Conservation (phyloP, 139 green algal species). For the Coelastrella sp. region DNA sequence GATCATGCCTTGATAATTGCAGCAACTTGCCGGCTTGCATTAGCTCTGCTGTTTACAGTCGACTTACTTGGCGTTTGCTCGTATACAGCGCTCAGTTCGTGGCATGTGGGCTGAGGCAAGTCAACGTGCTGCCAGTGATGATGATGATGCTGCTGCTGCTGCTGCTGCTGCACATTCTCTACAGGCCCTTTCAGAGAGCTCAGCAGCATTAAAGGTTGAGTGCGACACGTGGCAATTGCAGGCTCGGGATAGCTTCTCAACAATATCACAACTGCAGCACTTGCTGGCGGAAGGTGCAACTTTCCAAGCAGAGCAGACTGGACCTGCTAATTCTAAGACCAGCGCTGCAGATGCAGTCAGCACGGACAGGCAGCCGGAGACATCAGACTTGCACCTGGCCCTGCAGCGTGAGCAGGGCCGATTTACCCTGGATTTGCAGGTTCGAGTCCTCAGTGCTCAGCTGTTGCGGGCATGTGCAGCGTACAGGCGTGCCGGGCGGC, state of each 20-base stretch:
- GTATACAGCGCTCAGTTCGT: too few species aligned
- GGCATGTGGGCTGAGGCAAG: background rate
- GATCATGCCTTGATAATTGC: background rate
- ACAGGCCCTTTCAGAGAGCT: conserved; percentile 26
- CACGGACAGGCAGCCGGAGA: background rate
- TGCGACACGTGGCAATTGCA: conserved; percentile 58
- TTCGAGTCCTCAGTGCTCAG: conserved; percentile 59
- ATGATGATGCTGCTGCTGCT: too few species aligned
- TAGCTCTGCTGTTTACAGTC: too few species aligned
- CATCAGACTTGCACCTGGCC: conserved; percentile 10
- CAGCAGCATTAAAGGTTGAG: background rate
- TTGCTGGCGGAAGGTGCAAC: conserved; percentile 75
- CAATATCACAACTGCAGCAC: conserved; percentile 73
- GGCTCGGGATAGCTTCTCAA: conserved; percentile 61
- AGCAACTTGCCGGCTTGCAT: background rate
- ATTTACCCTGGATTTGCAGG: conserved; percentile 53
- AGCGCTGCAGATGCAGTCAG: background rate
- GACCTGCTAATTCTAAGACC: background rate
- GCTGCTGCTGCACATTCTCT: background rate
- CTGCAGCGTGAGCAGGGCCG: conserved; percentile 53
- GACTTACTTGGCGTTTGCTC: too few species aligned
- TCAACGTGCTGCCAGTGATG: background rate
- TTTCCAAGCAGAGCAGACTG: conserved; percentile 54
- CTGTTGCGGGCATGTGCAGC: conserved; percentile 60
- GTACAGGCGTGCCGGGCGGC: conserved; percentile 35